A percentile compares a stretch with the other conserved stretches of the same genome.
These are phyloP conservation scores for Exophiala xenobiotica DNA, from an alignment of 2,329 filamentous ascomycete genomes.

Conservation along the genomic window DNA sequence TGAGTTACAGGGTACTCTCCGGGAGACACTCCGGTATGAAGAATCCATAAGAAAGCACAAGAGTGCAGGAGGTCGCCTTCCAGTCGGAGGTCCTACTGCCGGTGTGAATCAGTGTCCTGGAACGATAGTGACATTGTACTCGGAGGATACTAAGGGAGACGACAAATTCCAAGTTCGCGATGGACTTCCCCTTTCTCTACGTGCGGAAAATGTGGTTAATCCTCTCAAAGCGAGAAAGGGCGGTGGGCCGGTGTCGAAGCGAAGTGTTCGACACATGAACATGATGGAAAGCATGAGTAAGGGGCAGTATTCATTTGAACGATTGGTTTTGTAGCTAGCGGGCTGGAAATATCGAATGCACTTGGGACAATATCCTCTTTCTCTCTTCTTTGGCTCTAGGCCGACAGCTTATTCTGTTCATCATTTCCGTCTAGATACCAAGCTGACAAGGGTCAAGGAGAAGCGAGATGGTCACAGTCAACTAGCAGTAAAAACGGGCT, in stretches of 20 bases:
- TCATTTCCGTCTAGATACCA: background rate
- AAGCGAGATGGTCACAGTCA: background rate
- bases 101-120: constrained; percentile 13
- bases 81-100: background rate
- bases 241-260: constrained; percentile 68
- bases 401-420: background rate
- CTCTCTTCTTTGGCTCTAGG: background rate
- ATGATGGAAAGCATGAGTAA: constrained; percentile 76
- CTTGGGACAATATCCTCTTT: background rate
- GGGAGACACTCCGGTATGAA: constrained; percentile 46
- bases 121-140: constrained; percentile 29
- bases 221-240: constrained; percentile 56
- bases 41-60: constrained; percentile 31
- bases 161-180: constrained; percentile 11
- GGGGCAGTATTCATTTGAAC: constrained; percentile 79
- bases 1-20: constrained; percentile 48
- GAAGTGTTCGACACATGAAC: constrained; percentile 71
- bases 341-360: background rate
- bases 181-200: constrained; percentile 60
- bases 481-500: background rate
- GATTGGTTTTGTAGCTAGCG: constrained; percentile 36
- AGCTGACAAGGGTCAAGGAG: background rate
- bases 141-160: constrained; percentile 21
- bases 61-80: constrained; percentile 8
- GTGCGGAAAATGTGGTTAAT: constrained; percentile 50